Evolutionary conservation across 305 asterid species (phyloP).

Genomic region (Fraxinus xanthoxyloides): DNA sequence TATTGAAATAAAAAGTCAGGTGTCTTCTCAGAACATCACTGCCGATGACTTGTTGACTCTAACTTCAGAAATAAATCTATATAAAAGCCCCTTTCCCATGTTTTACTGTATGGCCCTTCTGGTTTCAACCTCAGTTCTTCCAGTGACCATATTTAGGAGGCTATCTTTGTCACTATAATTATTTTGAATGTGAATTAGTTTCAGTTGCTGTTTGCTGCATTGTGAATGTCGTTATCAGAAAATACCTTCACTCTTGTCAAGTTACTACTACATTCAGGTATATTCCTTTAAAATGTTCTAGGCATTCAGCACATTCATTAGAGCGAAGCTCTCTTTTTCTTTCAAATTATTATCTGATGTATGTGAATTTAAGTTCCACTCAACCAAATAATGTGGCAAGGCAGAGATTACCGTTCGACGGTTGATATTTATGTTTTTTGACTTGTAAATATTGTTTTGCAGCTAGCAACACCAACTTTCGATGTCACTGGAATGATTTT

Average conservation of each 20-base stretch:
- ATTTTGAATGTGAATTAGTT: background rate
- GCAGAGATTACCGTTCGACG: background rate
- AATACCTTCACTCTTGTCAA: background rate
- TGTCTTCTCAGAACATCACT: background rate
- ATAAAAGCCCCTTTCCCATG: background rate
- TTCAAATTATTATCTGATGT: background rate
- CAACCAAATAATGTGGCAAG: background rate
- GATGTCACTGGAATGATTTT: slow-evolving; percentile 58
- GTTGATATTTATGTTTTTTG: background rate
- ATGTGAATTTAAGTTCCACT: background rate
- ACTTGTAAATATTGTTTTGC: slow-evolving; percentile 25
- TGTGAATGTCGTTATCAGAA: background rate
- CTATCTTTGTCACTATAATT: background rate
- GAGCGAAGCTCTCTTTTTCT: background rate
- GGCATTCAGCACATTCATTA: background rate
- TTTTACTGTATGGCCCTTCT: background rate
- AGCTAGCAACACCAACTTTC: slow-evolving; percentile 54
- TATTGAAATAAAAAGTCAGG: background rate
- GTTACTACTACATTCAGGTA: background rate
- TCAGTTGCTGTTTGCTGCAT: background rate
- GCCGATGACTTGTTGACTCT: background rate
- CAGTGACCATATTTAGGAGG: background rate
- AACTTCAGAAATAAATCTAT: background rate
- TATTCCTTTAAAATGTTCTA: background rate
- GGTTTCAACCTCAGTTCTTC: background rate